A percentile compares a stretch with the other conserved stretches of the same genome.
Conservation (phyloP, 306 rosid species). For the Adenanthera pavonina region DNA sequence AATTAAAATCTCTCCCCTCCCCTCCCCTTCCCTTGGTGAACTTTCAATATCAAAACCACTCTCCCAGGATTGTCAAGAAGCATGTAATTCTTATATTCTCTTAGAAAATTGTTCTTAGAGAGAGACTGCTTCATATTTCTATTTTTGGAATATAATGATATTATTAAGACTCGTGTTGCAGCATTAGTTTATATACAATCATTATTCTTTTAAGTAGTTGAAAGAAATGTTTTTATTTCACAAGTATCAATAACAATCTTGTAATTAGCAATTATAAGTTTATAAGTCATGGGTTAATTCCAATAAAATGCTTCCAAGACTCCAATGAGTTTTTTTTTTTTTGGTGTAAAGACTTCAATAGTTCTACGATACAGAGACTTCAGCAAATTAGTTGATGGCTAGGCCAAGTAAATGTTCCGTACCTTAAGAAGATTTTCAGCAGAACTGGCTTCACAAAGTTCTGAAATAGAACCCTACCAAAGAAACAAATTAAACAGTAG, state of each 20-base stretch:
- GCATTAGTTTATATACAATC: not conserved
- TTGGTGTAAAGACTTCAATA: not conserved
- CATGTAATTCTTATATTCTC: conserved; percentile 9
- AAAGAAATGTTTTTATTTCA: not conserved
- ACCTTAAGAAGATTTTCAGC: conserved; percentile 97
- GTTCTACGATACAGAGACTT: not conserved
- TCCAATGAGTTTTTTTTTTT: not conserved
- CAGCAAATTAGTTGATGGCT: conserved; percentile 34
- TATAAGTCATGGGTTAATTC: not conserved
- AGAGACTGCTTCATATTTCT: not conserved
- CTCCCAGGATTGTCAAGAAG: conserved; percentile 24
- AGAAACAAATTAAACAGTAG: conserved; percentile 34
- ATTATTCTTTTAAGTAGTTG: not conserved
- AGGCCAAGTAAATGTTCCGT: conserved; percentile 40
- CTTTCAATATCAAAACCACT: not conserved
- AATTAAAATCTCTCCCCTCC: no score
- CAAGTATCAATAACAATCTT: not conserved
- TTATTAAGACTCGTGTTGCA: not conserved
- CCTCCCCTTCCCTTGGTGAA: no score
- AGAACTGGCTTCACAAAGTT: conserved; percentile 53
- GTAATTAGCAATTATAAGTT: not conserved
- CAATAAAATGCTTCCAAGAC: conserved; percentile 8
- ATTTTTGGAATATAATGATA: not conserved
- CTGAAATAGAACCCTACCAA: conserved; percentile 62
- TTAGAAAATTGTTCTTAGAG: not conserved